Evolutionary conservation across 306 rosid species (phyloP).

Genomic region (Vigna reflexopilosa): DNA sequence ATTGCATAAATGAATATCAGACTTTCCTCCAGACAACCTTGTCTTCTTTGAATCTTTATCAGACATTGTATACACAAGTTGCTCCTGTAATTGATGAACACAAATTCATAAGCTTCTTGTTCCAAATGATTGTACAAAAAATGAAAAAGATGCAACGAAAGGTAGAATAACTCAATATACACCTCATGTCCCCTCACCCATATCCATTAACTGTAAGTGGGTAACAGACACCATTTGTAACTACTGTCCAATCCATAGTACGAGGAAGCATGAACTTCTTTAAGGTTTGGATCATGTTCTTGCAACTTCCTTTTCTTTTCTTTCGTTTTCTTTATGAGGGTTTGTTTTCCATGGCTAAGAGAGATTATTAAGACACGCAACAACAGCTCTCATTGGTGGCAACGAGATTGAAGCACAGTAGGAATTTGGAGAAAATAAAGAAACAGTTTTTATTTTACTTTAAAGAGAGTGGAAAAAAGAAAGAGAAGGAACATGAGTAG

Average conservation of each 20-base stretch:
- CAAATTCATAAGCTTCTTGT: slow-evolving; percentile 6
- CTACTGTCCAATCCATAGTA: not conserved
- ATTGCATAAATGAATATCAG: slow-evolving; percentile 3
- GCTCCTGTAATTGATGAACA: slow-evolving; percentile 32
- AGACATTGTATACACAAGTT: slow-evolving; percentile 25
- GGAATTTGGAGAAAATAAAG: not conserved
- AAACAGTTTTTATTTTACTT: too few relatives aligned
- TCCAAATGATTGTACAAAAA: slow-evolving; percentile 22
- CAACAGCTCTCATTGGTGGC: too few relatives aligned
- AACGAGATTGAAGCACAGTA: not conserved
- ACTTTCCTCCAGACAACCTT: slow-evolving; percentile 24
- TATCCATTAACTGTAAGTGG: not conserved
- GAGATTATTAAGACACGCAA: too few relatives aligned
- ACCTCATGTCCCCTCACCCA: not conserved
- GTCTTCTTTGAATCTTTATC: slow-evolving; percentile 30
- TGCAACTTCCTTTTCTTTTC: too few relatives aligned
- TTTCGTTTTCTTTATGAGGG: too few relatives aligned
- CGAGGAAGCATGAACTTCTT: not conserved
- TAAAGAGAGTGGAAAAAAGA: not conserved
- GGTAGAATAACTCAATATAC: not conserved
- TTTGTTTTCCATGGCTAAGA: too few relatives aligned
- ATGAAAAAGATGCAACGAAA: not conserved
- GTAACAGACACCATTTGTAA: not conserved
- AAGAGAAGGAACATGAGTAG: slow-evolving; percentile 2
- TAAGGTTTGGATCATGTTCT: not conserved